phyloP scores from a whole-genome alignment of 2,329 filamentous ascomycete genomes.

The Aspergillus neoniger region DNA sequence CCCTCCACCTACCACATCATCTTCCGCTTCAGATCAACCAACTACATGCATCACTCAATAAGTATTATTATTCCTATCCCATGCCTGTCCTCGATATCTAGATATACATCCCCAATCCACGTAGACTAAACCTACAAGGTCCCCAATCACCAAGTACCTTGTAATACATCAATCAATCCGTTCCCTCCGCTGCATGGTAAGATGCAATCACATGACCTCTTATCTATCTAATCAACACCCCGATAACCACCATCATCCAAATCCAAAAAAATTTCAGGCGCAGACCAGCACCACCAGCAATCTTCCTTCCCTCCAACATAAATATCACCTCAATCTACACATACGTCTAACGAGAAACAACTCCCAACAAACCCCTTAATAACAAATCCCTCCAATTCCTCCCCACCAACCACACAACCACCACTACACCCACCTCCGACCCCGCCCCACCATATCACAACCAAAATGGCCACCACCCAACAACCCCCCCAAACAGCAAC shows the following conservation, averaged over 20 bases:
- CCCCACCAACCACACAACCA: neutral
- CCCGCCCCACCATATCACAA: too few relatives aligned
- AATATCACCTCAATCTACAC: neutral
- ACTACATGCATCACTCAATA: neutral
- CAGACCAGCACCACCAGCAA: neutral
- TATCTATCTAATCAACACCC: neutral
- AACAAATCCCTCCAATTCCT: neutral
- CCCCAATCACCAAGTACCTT: too few relatives aligned
- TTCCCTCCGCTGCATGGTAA: too few relatives aligned
- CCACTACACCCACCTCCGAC: neutral
- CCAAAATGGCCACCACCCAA: conserved; percentile 23
- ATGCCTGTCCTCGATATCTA: too few relatives aligned
- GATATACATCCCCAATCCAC: neutral
- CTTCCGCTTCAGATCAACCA: neutral
- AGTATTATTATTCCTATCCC: too few relatives aligned
- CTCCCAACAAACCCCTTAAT: neutral
- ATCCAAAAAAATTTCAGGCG: conserved; percentile 8
- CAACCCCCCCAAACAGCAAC: conserved; percentile 52
- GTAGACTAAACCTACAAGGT: neutral
- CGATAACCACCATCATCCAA: neutral
- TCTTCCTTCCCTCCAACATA: too few relatives aligned
- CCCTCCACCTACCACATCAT: neutral
- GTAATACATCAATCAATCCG: too few relatives aligned
- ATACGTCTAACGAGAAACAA: neutral
- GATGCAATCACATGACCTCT: conserved; percentile 5